These are phyloP conservation scores for Sistotremastrum niveocremeum DNA, from an alignment of 768 basidiomycete genomes.

Conservation along the genomic window DNA sequence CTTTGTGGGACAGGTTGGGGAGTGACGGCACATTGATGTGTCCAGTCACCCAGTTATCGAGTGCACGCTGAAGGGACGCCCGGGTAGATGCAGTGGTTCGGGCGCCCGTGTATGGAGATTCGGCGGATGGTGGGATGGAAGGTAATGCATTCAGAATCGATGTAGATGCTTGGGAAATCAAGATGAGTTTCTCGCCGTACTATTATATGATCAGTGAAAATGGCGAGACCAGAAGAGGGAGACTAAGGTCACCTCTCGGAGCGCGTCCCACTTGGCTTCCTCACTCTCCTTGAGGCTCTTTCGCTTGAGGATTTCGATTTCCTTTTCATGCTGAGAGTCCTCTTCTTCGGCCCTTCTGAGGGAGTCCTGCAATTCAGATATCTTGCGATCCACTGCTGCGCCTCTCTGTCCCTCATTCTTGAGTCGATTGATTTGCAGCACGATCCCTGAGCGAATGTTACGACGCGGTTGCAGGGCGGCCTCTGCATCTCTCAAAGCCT, in stretches of 20 bases:
- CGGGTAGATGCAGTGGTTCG: conserved; percentile 55
- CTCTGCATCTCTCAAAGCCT: conserved; percentile 63
- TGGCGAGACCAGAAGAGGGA: conserved; percentile 4
- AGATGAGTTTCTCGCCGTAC: conserved; percentile 71
- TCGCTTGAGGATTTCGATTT: conserved; percentile 58
- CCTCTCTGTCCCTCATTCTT: conserved; percentile 56
- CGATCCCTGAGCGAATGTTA: conserved; percentile 41
- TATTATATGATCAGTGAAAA: conserved; percentile 14
- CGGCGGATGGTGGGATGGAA: conserved; percentile 44
- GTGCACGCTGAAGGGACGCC: conserved; percentile 60
- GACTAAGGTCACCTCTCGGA: conserved; percentile 47
- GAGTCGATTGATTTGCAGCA: conserved; percentile 46
- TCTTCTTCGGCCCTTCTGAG: conserved; percentile 51
- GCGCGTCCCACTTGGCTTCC: conserved; percentile 62
- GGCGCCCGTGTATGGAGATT: conserved; percentile 45
- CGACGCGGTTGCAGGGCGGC: conserved; percentile 44
- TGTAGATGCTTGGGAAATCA: conserved; percentile 57
- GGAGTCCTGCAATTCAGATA: conserved; percentile 57
- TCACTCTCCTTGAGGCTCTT: conserved; percentile 70
- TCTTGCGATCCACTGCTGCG: conserved; percentile 38
- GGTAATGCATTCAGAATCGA: conserved; percentile 53
- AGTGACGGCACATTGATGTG: conserved; percentile 34
- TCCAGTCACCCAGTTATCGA: conserved; percentile 68
- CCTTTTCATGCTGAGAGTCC: conserved; percentile 53
- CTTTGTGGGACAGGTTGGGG: conserved; percentile 30